Evolutionary conservation across 2,329 filamentous ascomycete species (phyloP).

Genomic region (Cladosporium sp.): DNA sequence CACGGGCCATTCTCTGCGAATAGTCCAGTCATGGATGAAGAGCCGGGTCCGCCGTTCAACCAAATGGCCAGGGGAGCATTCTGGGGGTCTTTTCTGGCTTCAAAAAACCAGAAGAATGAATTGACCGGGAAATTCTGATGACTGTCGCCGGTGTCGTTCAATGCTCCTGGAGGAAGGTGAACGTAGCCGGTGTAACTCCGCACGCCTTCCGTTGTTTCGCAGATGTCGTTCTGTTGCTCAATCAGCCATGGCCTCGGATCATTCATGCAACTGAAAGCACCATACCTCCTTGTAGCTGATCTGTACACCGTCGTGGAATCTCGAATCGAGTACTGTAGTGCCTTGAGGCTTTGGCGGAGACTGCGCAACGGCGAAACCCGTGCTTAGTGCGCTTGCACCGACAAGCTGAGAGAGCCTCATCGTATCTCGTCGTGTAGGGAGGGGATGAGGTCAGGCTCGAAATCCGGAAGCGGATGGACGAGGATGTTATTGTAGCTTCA

Average conservation of each 20-base stretch:
- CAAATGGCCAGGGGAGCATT: slow-evolving; percentile 53
- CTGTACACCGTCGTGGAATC: slow-evolving; percentile 36
- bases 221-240: slow-evolving; percentile 27
- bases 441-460: too few species aligned
- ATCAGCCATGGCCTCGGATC: background rate
- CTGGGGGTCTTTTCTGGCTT: slow-evolving; percentile 47
- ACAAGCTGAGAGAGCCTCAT: too few species aligned
- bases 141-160: slow-evolving; percentile 20
- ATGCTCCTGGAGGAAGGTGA: slow-evolving; percentile 23
- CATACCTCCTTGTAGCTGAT: slow-evolving; percentile 43
- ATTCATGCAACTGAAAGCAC: background rate
- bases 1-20: slow-evolving; percentile 51
- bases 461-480: too few species aligned
- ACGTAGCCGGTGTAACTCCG: slow-evolving; percentile 35
- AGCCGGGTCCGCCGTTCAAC: slow-evolving; percentile 54
- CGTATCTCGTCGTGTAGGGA: too few species aligned
- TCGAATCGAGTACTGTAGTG: slow-evolving; percentile 38
- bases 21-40: slow-evolving; percentile 45
- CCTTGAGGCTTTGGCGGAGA: slow-evolving; percentile 38
- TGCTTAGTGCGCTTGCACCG: too few species aligned
- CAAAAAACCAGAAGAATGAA: slow-evolving; percentile 57
- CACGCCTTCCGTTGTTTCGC: slow-evolving; percentile 45
- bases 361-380: slow-evolving; percentile 10
- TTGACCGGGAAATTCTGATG: slow-evolving; percentile 22
- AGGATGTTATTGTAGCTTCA: too few species aligned